Evolutionary conservation across 768 basidiomycete genomes (phyloP).

Genomic region (Pleurotus eryngii): DNA sequence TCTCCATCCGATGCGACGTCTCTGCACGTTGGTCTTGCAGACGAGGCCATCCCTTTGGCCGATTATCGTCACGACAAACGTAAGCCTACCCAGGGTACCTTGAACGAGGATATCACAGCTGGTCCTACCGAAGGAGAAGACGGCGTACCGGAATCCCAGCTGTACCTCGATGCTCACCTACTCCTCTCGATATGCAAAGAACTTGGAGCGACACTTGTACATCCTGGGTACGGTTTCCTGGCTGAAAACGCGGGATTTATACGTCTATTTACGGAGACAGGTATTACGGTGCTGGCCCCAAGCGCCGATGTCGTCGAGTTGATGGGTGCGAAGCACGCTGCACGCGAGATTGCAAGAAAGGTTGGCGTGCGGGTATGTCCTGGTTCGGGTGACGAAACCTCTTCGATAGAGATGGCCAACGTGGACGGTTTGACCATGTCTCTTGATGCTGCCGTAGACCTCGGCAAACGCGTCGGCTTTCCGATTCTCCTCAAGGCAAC

Average conservation of each 20-base stretch:
- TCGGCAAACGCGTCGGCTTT: conserved; percentile 44
- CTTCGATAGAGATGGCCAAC: conserved; percentile 34
- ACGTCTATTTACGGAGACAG: conserved; percentile 37
- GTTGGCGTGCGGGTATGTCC: conserved; percentile 55
- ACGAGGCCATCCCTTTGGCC: conserved; percentile 41
- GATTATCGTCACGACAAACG: neutral
- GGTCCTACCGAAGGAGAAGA: neutral
- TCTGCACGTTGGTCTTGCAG: conserved; percentile 55
- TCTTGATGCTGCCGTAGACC: conserved; percentile 35
- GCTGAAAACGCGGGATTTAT: conserved; percentile 64
- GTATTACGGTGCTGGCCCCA: conserved; percentile 59
- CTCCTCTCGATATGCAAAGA: conserved; percentile 42
- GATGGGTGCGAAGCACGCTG: conserved; percentile 67
- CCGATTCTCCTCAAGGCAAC: conserved; percentile 69
- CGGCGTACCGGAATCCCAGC: conserved; percentile 35
- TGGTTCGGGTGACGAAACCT: conserved; percentile 49
- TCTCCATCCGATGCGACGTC: conserved; percentile 54
- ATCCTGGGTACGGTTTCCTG: conserved; percentile 65
- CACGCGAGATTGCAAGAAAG: conserved; percentile 38
- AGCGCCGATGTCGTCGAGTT: conserved; percentile 40
- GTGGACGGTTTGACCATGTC: conserved; percentile 37
- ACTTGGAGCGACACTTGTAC: conserved; percentile 46
- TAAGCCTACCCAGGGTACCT: neutral
- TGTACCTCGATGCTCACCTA: conserved; percentile 35
- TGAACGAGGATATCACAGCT: conserved; percentile 2